Base-by-base conservation (phyloP, 2,329 filamentous ascomycete genomes). In the Aureobasidium namibiae region DNA sequence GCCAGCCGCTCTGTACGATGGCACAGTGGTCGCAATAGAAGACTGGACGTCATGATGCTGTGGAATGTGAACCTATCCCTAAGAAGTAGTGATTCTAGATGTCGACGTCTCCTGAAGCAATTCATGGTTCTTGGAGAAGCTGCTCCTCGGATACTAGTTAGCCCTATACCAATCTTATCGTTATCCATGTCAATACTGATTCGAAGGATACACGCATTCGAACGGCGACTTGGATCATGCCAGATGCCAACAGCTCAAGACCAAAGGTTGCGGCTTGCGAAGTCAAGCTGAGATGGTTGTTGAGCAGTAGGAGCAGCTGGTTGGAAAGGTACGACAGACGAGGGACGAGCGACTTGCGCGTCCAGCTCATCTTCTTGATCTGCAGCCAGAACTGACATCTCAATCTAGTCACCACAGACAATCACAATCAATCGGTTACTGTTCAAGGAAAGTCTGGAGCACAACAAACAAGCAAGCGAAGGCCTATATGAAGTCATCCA, bases 321-420 rank as follows among this genome's bases (percentile, higher is more conserved):
- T 29, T 53, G 49, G 29, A 4, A 53, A 41, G 49, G 23, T n/a
- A n/a, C 36, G 36, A 41, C 23, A 34, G 21, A 42, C 10, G 29
- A 13, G 13, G n/a, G 29, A 34, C n/a, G 6, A 44, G 16, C 18
- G 26, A 33, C 41, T 26, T 56, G 38, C 50, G 49, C 49, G 10
- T 53, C 4, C 11, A n/a, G 36, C 26, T 54, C 50, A 44, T 54
- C 26, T 54, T 54, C 34, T 56, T 56, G 53, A 56, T 56, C 53
- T 45, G 31, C 53, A 29, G 21, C 14, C 41, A 56, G 18, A 18
- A 34, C 18, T 45, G 52, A 45, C 13, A 23, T 13, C 5, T 21
- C 10, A n/a, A 18, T 31, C 14, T 29, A 26, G 24, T 36, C 52
- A 44, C 23, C 24, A 33, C 29, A 16, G 52, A 42, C 29, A 56